phyloP scores from a whole-genome alignment of 2,329 filamentous ascomycete species.

The Pestalotiopsis sp. region DNA sequence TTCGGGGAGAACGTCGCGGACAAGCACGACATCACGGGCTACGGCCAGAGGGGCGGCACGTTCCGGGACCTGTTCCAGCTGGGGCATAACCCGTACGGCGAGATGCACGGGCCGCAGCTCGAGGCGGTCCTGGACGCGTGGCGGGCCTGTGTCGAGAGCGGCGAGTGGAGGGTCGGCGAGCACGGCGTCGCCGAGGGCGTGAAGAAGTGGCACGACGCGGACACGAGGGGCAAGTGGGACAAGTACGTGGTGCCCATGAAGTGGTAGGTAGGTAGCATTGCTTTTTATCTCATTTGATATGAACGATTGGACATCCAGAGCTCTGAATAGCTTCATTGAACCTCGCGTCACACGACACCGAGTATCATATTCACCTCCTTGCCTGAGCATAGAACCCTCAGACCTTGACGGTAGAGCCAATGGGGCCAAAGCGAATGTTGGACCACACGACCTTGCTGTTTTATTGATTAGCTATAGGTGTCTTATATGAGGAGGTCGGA shows the following conservation, averaged over 20 bases:
- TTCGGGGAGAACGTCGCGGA: not conserved
- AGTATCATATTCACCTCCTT: not conserved
- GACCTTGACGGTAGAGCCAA: slow-evolving; percentile 11
- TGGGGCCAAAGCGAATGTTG: slow-evolving; percentile 9
- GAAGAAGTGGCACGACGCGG: slow-evolving; percentile 1
- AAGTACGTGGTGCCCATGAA: slow-evolving; percentile 1
- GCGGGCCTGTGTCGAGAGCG: not conserved
- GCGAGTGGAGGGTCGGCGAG: slow-evolving; percentile 2
- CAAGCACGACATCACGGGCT: not conserved
- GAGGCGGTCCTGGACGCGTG: not conserved
- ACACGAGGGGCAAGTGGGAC: not conserved
- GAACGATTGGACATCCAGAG: not conserved
- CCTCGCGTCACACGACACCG: not conserved
- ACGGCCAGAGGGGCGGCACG: not conserved
- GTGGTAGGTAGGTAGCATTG: not conserved
- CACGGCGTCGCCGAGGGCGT: not conserved
- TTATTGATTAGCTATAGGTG: not conserved
- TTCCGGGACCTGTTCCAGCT: slow-evolving; percentile 2
- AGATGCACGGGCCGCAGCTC: slow-evolving; percentile 2
- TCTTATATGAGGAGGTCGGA: not conserved
- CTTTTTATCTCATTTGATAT: not conserved
- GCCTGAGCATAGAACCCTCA: not conserved
- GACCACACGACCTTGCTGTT: slow-evolving; percentile 9
- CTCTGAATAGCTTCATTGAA: not conserved
- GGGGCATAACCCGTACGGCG: not conserved